These are phyloP conservation scores for Stellera chamaejasme DNA, from an alignment of 345 rosid genomes.

Conservation along the genomic window DNA sequence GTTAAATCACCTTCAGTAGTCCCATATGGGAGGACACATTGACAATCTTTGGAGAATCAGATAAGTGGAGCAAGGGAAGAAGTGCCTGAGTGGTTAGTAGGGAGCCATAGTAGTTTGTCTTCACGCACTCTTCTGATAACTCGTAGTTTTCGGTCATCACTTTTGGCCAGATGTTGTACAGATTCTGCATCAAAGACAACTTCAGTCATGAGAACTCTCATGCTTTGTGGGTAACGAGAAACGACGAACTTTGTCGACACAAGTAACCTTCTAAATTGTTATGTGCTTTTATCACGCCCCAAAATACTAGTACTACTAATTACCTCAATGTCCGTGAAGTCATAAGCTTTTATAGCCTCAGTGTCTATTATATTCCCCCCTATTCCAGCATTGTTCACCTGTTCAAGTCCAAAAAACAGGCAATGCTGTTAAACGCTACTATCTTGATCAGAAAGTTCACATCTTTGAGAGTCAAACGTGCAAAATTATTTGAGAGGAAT, in stretches of 20 bases:
- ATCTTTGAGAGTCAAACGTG: too few relatives aligned
- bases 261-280: too few relatives aligned
- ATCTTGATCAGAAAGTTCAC: too few relatives aligned
- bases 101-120: constrained; percentile 39
- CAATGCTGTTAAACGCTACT: too few relatives aligned
- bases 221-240: too few relatives aligned
- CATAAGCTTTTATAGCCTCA: constrained; percentile 13
- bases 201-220: neutral
- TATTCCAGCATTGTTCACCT: constrained; percentile 31
- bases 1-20: constrained; percentile 13
- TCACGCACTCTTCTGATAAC: constrained; percentile 28
- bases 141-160: constrained; percentile 12
- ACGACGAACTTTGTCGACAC: too few relatives aligned
- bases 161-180: constrained; percentile 13
- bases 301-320: neutral
- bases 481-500: too few relatives aligned
- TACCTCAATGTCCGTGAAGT: neutral
- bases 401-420: neutral
- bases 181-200: constrained; percentile 10
- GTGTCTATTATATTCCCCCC: constrained; percentile 8
- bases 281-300: neutral
- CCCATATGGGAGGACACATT: constrained; percentile 19
- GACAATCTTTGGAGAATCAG: constrained; percentile 29
- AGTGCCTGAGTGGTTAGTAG: constrained; percentile 25
- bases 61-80: constrained; percentile 24